Base-by-base conservation (phyloP, 2,329 filamentous ascomycete species). In the Fusarium tupiense region DNA sequence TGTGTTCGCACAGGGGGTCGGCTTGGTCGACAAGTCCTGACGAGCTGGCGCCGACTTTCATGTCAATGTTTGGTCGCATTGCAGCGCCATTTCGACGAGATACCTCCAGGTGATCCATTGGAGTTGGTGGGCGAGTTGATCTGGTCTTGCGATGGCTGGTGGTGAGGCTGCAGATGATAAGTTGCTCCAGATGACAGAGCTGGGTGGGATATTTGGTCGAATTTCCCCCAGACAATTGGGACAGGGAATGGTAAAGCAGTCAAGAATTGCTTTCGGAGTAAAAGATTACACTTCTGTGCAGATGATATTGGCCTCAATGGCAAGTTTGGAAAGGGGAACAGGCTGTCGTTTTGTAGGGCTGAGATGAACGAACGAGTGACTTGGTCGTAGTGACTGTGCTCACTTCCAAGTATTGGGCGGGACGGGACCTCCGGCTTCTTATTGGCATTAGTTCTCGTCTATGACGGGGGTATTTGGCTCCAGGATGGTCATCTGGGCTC, bases 1-100 rank as follows among this genome's bases (percentile, higher is more conserved):
- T 75, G 54, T 79, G 77, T 59, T 74, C 76, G 57, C 77, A 79
- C 24, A 79, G 58, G 14, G 69, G 67, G 35, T 78, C 69, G 49
- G 77, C 76, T 31, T 65, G 67, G 46, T 79, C 62, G 64, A 77
- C 69, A n/a, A 71, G 66, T 31, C 29, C 57, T 49, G 71, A 35
- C 33, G 60, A 50, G 29, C 61, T 50, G 12, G 35, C 33, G 26
- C 38, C 50, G 20, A 35, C 26, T 47, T 65, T 70, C 41, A 29
- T 38, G 54, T 22, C 67, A 60, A 17, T 62, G 41, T 57, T 52
- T 53, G 52, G 46, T 26, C 46, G 62, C 61, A 63, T 68, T n/a
- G 64, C 49, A 46, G 33, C 22, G 31, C 31, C 61, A 47, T 22
- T 52, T 40, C 58, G 54, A 20, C 26, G 11, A 31, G 31, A 53